These are phyloP conservation scores for Penicillium macrosclerotiorum DNA, from an alignment of 495 filamentous ascomycete genomes.

Conservation along the genomic window DNA sequence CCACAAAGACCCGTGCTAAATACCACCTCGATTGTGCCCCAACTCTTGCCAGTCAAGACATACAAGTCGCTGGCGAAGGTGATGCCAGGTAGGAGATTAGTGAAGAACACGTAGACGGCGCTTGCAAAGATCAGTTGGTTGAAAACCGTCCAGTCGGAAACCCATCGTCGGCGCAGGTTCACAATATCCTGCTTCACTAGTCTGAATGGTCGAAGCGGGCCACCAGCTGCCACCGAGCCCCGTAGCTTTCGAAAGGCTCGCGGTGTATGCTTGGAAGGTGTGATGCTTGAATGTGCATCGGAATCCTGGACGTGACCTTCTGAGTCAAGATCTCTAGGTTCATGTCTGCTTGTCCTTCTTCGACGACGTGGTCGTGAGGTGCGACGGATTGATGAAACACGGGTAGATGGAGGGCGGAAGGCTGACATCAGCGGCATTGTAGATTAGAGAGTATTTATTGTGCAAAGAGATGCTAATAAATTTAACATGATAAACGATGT, in stretches of 20 bases:
- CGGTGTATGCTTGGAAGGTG: constrained; percentile 44
- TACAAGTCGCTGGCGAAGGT: constrained; percentile 72
- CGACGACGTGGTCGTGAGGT: constrained; percentile 21
- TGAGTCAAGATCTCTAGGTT: constrained; percentile 5
- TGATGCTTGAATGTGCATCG: constrained; percentile 40
- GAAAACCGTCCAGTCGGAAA: constrained; percentile 67
- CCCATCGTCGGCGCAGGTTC: constrained; percentile 54
- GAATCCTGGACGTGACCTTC: constrained; percentile 20
- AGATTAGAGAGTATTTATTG: not conserved
- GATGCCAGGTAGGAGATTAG: constrained; percentile 70
- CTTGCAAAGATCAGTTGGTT: constrained; percentile 70
- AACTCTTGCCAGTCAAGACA: constrained; percentile 62
- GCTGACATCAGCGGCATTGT: constrained; percentile 38
- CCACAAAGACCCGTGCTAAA: constrained; percentile 70
- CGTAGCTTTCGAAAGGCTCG: constrained; percentile 30
- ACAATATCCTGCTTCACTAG: constrained; percentile 59
- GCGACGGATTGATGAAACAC: constrained; percentile 21
- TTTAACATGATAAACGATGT: too few relatives aligned
- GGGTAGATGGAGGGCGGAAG: constrained; percentile 36
- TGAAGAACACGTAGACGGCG: constrained; percentile 74
- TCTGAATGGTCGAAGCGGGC: constrained; percentile 56
- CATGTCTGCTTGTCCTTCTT: constrained; percentile 13
- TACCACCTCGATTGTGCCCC: constrained; percentile 71
- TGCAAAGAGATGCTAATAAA: too few relatives aligned
- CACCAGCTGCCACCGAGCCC: constrained; percentile 37